phyloP scores from a whole-genome alignment of 495 filamentous ascomycete genomes.

The Articulospora tetracladia region DNA sequence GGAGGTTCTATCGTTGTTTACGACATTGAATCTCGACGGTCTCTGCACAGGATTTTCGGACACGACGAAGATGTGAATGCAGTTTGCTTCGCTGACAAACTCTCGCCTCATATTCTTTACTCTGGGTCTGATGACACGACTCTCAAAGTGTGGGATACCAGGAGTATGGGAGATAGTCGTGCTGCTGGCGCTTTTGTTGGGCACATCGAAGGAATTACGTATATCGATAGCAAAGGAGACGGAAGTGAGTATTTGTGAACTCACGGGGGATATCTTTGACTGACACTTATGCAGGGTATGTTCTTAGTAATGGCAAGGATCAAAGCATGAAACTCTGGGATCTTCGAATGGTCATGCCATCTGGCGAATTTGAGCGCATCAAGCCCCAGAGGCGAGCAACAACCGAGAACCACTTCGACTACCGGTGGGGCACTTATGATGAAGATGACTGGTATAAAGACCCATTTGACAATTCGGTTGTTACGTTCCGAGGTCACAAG shows the following conservation, averaged over 20 bases:
- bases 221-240: slow-evolving; percentile 95
- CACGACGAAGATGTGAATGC: slow-evolving; percentile 93
- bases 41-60: slow-evolving; percentile 70
- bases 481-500: slow-evolving; percentile 87
- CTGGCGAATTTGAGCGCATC: slow-evolving; percentile 54
- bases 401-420: slow-evolving; percentile 63
- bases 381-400: slow-evolving; percentile 54
- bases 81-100: slow-evolving; percentile 88
- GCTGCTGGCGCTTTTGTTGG: slow-evolving; percentile 91
- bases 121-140: slow-evolving; percentile 94
- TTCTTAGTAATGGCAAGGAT: slow-evolving; percentile 92
- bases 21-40: slow-evolving; percentile 75
- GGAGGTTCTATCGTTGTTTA: slow-evolving; percentile 83
- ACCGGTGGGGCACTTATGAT: slow-evolving; percentile 71
- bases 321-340: slow-evolving; percentile 99
- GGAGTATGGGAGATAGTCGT: slow-evolving; percentile 81
- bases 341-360: slow-evolving; percentile 75
- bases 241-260: slow-evolving; percentile 46
- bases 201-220: slow-evolving; percentile 91
- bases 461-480: slow-evolving; percentile 84
- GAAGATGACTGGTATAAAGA: slow-evolving; percentile 66
- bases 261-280: neutral
- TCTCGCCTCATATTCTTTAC: slow-evolving; percentile 91
- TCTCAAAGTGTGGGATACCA: slow-evolving; percentile 94
- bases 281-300: slow-evolving; percentile 47